Evolutionary conservation across 225 moss, liverwort and hornwort genomes (phyloP).

Genomic region (Physcomitrellopsis africana): DNA sequence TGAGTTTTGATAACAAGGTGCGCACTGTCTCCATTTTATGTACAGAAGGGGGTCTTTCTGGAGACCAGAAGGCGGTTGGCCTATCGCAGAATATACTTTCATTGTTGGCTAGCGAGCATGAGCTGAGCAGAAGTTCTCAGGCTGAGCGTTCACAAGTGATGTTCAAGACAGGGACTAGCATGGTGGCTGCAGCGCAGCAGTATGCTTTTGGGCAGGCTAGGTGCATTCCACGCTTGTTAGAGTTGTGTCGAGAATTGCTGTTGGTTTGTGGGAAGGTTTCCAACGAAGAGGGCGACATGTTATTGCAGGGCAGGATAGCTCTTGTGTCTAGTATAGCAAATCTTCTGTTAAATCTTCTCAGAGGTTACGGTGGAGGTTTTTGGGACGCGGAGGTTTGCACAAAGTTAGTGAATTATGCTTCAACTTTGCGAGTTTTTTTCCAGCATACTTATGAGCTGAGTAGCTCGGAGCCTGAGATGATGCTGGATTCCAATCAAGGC

Average conservation of each 20-base stretch:
- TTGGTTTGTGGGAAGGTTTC: slow-evolving; percentile 67
- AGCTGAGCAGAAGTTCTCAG: slow-evolving; percentile 70
- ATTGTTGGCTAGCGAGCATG: slow-evolving; percentile 84
- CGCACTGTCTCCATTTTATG: slow-evolving; percentile 23
- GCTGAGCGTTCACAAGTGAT: slow-evolving; percentile 53
- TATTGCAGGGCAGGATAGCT: slow-evolving; percentile 75
- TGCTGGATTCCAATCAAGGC: slow-evolving; percentile 74
- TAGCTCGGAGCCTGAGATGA: slow-evolving; percentile 74
- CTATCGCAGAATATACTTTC: slow-evolving; percentile 77
- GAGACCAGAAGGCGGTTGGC: slow-evolving; percentile 51
- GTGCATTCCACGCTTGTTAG: slow-evolving; percentile 79
- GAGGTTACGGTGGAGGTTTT: slow-evolving; percentile 54
- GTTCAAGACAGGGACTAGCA: slow-evolving; percentile 59
- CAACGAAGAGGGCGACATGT: slow-evolving; percentile 80
- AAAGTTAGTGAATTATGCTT: slow-evolving; percentile 62
- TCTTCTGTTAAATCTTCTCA: slow-evolving; percentile 66
- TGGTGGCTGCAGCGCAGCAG: slow-evolving; percentile 84
- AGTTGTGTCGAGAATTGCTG: slow-evolving; percentile 71
- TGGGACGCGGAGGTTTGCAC: slow-evolving; percentile 61
- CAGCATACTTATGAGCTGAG: slow-evolving; percentile 74
- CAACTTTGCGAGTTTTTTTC: slow-evolving; percentile 70
- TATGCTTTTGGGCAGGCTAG: slow-evolving; percentile 75
- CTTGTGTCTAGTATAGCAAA: slow-evolving; percentile 70
- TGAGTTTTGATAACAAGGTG: slow-evolving; percentile 30
- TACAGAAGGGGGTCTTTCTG: slow-evolving; percentile 57